These are phyloP conservation scores for Serendipita sp. DNA, from an alignment of 768 basidiomycete species.

Conservation along the genomic window DNA sequence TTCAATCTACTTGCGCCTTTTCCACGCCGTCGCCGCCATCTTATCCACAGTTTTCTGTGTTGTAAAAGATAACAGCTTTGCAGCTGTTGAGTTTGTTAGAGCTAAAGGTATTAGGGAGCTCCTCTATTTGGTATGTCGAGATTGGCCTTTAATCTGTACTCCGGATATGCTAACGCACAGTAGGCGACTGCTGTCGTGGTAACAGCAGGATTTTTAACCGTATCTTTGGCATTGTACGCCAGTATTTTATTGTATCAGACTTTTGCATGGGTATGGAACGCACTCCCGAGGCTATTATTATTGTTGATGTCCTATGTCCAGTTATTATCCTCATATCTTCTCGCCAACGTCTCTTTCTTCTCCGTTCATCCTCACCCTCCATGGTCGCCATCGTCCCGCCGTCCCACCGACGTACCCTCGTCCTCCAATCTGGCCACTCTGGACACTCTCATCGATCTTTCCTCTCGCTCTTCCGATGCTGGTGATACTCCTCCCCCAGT, in stretches of 20 bases:
- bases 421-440: not conserved
- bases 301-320: not conserved
- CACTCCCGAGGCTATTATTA: not conserved
- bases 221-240: not conserved
- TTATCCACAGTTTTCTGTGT: not conserved
- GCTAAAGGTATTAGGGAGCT: not conserved
- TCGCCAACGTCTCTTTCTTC: slow-evolving; percentile 1
- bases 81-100: not conserved
- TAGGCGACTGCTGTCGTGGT: not conserved
- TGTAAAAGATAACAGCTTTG: not conserved
- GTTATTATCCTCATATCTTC: not conserved
- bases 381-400: not conserved
- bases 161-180: not conserved
- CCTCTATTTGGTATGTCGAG: not conserved
- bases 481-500: not conserved
- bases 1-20: not conserved
- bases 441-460: not conserved
- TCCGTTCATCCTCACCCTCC: not conserved
- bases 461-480: not conserved
- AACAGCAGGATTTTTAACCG: not conserved
- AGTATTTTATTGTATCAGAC: not conserved
- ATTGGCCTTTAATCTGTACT: not conserved
- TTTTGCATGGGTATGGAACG: not conserved
- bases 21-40: not conserved
- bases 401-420: not conserved